These are phyloP conservation scores for Sodiomyces alkalinus DNA, from an alignment of 2,329 filamentous ascomycete species.

Conservation along the genomic window DNA sequence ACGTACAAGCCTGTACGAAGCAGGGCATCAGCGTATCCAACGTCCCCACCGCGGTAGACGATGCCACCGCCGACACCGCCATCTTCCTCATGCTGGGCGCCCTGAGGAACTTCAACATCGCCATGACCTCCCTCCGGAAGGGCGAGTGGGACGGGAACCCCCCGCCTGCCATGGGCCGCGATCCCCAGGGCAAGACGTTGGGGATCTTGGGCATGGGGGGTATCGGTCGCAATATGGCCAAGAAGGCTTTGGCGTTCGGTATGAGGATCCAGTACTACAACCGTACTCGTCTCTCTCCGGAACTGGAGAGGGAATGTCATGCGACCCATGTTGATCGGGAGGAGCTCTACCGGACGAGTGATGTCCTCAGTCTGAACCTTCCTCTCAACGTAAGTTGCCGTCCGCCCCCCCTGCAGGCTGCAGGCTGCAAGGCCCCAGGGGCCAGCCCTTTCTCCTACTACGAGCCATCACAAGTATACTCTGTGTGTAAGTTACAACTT, in stretches of 20 bases:
- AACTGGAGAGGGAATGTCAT: slow-evolving; percentile 33
- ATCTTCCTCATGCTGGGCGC: slow-evolving; percentile 74
- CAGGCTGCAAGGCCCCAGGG: too few species aligned
- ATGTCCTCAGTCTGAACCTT: slow-evolving; percentile 68
- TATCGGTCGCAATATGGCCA: slow-evolving; percentile 64
- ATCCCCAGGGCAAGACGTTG: slow-evolving; percentile 63
- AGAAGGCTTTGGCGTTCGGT: slow-evolving; percentile 59
- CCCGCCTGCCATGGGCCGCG: slow-evolving; percentile 49
- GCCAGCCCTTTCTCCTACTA: too few species aligned
- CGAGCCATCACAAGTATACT: neutral
- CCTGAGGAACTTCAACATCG: slow-evolving; percentile 54
- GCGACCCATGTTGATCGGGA: slow-evolving; percentile 61
- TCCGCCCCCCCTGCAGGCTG: too few species aligned
- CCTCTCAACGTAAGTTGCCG: slow-evolving; percentile 57
- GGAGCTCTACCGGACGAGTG: slow-evolving; percentile 50
- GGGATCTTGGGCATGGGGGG: slow-evolving; percentile 80
- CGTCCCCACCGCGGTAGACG: slow-evolving; percentile 65
- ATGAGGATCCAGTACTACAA: slow-evolving; percentile 69
- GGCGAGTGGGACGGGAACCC: slow-evolving; percentile 51
- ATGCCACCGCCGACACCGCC: slow-evolving; percentile 67
- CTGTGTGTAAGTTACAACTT: too few species aligned
- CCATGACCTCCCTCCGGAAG: slow-evolving; percentile 49
- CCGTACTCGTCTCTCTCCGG: slow-evolving; percentile 41
- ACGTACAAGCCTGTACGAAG: slow-evolving; percentile 54
- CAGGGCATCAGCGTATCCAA: slow-evolving; percentile 58